Percentiles rank a stretch among this genome's conserved stretches.
These are phyloP conservation scores for Plasmopara viticola DNA, from an alignment of 352 stramenopile genomes.

Conservation along the genomic window DNA sequence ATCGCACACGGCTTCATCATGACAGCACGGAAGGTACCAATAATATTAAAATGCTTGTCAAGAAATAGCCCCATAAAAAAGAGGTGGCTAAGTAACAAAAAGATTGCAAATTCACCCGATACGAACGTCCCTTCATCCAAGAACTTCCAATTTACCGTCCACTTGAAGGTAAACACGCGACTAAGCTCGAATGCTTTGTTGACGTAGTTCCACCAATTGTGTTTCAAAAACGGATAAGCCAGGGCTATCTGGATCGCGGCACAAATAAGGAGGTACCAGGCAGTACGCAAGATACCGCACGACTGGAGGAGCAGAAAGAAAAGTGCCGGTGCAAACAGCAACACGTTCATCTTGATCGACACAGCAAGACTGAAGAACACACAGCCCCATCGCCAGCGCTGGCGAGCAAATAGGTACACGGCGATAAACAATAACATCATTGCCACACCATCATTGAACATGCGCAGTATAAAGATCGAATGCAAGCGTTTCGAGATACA, in stretches of 20 bases:
- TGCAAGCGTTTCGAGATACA: slow-evolving; percentile 94
- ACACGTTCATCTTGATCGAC: slow-evolving; percentile 99
- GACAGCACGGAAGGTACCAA: slow-evolving; percentile 65
- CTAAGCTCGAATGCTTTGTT: slow-evolving; percentile 96
- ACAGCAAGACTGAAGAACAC: slow-evolving; percentile 94
- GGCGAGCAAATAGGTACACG: slow-evolving; percentile 81
- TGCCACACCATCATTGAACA: slow-evolving; percentile 98
- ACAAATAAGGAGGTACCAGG: slow-evolving; percentile 88
- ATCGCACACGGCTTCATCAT: slow-evolving; percentile 64
- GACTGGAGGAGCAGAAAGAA: slow-evolving; percentile 94
- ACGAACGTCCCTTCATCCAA: slow-evolving; percentile 72
- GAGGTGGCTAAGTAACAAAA: slow-evolving; percentile 50
- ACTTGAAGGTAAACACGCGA: slow-evolving; percentile 97
- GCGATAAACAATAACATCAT: slow-evolving; percentile 95
- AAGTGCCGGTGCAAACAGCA: slow-evolving; percentile 95
- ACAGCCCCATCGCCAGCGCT: slow-evolving; percentile 86
- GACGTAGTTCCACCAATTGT: slow-evolving; percentile 93
- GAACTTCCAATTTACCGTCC: slow-evolving; percentile 98
- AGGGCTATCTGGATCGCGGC: slow-evolving; percentile 87
- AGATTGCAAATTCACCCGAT: slow-evolving; percentile 55
- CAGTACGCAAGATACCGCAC: slow-evolving; percentile 67
- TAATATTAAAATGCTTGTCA: slow-evolving; percentile 79
- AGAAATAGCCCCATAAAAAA: slow-evolving; percentile 73
- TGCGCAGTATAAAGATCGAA: slow-evolving; percentile 97
- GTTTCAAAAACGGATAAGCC: slow-evolving; percentile 92